phyloP scores from a whole-genome alignment of 441 rosid species.

The Eutrema salsugineum region DNA sequence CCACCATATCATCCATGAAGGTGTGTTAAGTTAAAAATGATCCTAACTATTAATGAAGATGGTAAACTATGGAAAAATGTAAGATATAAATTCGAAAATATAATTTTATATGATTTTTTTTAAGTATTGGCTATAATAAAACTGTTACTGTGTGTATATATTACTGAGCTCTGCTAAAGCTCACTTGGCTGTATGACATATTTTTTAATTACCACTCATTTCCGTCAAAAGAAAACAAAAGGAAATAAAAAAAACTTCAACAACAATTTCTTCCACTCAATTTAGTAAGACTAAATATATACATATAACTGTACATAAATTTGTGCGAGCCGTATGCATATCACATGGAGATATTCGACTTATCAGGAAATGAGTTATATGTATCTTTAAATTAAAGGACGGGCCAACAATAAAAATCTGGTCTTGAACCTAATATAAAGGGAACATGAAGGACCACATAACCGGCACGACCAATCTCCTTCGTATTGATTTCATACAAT shows the following conservation, averaged over 20 bases:
- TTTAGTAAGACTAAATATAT: not conserved
- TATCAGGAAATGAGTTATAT: constrained; percentile 25
- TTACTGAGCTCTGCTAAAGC: not conserved
- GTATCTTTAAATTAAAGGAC: constrained; percentile 4
- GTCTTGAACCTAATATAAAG: constrained; percentile 18
- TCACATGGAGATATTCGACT: constrained; percentile 23
- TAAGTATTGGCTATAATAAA: not conserved
- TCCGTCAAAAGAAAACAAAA: not conserved
- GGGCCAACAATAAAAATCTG: not conserved
- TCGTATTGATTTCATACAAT: not conserved
- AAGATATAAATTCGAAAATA: not conserved
- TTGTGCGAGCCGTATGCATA: constrained; percentile 15
- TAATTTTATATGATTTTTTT: not conserved
- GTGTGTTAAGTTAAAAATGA: not conserved
- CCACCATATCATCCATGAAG: not conserved
- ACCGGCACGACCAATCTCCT: constrained; percentile 10
- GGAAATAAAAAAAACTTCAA: not conserved
- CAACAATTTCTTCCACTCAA: not conserved
- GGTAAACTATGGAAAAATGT: not conserved
- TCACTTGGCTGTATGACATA: not conserved
- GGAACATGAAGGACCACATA: constrained; percentile 14
- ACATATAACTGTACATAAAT: not conserved
- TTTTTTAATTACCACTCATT: not conserved
- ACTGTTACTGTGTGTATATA: not conserved
- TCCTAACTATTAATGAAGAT: not conserved